These are phyloP conservation scores for Colletotrichum kahawae DNA, from an alignment of 2,329 filamentous ascomycete genomes.

Conservation along the genomic window DNA sequence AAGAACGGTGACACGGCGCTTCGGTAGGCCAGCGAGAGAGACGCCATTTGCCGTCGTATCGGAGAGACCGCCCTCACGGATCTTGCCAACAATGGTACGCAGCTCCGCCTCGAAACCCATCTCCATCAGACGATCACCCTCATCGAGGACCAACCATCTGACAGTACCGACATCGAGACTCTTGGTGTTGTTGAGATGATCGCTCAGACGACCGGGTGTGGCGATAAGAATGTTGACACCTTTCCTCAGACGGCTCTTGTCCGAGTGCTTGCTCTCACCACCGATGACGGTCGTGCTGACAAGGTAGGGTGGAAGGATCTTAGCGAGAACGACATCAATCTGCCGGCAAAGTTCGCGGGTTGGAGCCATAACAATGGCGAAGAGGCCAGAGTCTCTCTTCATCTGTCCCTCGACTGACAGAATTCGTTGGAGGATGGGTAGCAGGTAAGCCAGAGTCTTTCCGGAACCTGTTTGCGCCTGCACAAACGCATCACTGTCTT, in stretches of 20 bases:
- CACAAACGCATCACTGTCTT: conserved; percentile 90
- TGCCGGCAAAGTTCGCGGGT: conserved; percentile 95
- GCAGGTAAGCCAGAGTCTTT: conserved; percentile 94
- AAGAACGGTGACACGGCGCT: conserved; percentile 82
- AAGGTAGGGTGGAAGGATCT: conserved; percentile 88
- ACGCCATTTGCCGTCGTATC: conserved; percentile 64
- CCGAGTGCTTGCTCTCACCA: conserved; percentile 75
- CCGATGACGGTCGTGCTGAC: conserved; percentile 84
- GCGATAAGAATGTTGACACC: conserved; percentile 95
- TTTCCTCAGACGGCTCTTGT: conserved; percentile 93
- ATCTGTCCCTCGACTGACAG: conserved; percentile 75
- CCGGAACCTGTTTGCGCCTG: conserved; percentile 97
- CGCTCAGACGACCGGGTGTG: conserved; percentile 87
- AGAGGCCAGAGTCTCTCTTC: conserved; percentile 85
- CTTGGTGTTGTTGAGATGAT: conserved; percentile 93
- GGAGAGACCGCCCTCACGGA: conserved; percentile 68
- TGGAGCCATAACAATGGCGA: conserved; percentile 91
- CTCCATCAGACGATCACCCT: conserved; percentile 98
- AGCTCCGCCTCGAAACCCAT: conserved; percentile 96
- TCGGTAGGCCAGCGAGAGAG: conserved; percentile 69
- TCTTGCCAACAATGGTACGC: conserved; percentile 80
- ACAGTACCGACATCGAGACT: conserved; percentile 87
- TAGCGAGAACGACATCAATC: conserved; percentile 85
- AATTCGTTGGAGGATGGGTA: conserved; percentile 90
- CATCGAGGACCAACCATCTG: conserved; percentile 92